phyloP scores from a whole-genome alignment of 164 flowering plant genomes.

The Magnolia officinalis region DNA sequence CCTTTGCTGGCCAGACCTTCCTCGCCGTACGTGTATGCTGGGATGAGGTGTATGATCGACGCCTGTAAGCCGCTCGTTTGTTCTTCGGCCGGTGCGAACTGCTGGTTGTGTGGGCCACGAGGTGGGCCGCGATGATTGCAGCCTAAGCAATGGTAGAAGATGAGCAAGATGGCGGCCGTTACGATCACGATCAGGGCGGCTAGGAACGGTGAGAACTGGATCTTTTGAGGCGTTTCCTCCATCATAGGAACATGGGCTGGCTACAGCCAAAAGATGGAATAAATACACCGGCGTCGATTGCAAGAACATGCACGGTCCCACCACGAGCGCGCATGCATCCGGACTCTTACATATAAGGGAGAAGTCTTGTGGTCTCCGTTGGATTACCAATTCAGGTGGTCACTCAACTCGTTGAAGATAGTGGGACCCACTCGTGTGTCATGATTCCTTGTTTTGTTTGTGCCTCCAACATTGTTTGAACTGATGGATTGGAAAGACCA shows the following conservation, averaged over 20 bases:
- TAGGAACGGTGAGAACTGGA: background rate
- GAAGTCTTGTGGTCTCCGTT: too few species aligned
- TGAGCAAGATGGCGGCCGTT: constrained; percentile 15
- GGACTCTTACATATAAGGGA: too few species aligned
- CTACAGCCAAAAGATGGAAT: background rate
- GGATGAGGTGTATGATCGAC: constrained; percentile 2
- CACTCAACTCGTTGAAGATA: too few species aligned
- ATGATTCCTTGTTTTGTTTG: too few species aligned
- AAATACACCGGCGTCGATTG: too few species aligned
- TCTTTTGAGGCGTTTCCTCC: background rate
- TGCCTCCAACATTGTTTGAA: too few species aligned
- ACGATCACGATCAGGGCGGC: constrained; percentile 19
- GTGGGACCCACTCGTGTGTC: too few species aligned
- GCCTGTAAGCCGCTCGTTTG: constrained; percentile 4
- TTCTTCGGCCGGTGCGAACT: background rate
- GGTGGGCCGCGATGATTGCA: constrained; percentile 15
- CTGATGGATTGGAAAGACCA: too few species aligned
- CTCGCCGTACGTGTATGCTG: constrained; percentile 1
- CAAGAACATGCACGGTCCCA: too few species aligned
- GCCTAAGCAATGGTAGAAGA: constrained; percentile 27
- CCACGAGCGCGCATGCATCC: too few species aligned
- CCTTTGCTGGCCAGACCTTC: constrained; percentile 37
- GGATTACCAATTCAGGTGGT: too few species aligned
- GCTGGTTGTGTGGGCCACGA: background rate
- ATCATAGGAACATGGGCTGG: background rate